Evolutionary conservation across 306 rosid genomes (phyloP), one percentile per base, ranked within the genome.

Genomic region (Ochetophila trinervis): DNA sequence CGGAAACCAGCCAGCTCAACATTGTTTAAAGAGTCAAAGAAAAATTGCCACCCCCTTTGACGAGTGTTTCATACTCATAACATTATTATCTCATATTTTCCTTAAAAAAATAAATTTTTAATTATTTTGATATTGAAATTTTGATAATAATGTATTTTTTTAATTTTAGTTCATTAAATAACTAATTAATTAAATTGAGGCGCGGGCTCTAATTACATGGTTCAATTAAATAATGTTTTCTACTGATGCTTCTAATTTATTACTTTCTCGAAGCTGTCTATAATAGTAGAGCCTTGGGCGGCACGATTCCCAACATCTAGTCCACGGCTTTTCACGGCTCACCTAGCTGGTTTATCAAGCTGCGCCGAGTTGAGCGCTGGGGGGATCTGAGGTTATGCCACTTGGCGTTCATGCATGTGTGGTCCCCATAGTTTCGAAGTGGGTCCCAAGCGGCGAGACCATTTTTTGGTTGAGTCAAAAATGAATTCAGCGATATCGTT

Each of bases 381-480:
- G 30, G 13, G 2, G 15, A 18, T 44, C n/a, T 2, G 13, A 51
- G 19, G 5, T 15, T 0, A 22, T 48, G 49, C 62, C 75, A 56
- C 79, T 27, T 75, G 79, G 53, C 74, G 45, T 27, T 23, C 75
- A 63, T 49, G 61, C 74, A 21, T n/a, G 27, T 24, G 60, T 23
- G 73, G 54, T n/a, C 9, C 30, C 23, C 34, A 10, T 23, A 21
- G 2, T 6, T 16, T 45, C 4, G 50, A 16, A 8, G 15, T 30
- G 74, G 75, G 75, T 63, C 71, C 75, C 62, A 22, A 11, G 0
- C 6, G 20, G 16, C 14, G 21, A 7, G 71, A 67, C 60, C 4
- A 1, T 27, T 22, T 48, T n/a, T 6, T 7, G 4, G 22, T 4
- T 20, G 12, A 62, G 66, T 55, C 76, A 58, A 58, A 53, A 17